Base-by-base conservation (phyloP, 2,329 filamentous ascomycete genomes). In the Gremmenia infestans region DNA sequence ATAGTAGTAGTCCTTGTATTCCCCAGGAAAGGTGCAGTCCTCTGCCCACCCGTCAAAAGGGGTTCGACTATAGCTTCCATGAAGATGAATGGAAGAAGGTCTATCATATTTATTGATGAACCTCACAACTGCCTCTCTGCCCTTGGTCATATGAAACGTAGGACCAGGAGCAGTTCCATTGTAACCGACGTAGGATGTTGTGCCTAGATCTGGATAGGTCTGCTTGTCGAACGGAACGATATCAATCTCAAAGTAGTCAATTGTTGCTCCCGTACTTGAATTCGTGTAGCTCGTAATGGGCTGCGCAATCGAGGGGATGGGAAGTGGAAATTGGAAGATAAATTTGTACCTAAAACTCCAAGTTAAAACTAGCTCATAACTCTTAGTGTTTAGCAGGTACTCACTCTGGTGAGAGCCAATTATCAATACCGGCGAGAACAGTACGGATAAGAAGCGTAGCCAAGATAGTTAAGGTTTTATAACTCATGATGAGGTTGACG, bases 1-100 rank as follows among this genome's bases (percentile, higher is more conserved):
- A 60, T 82, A 85, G 66, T 83, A 85, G 66, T 85, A 83, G 58
- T 84, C 82, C 66, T 85, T 83, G 68, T 77, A 82, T 62, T 83
- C 70, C 0, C 79, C 78, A 0, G 76, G 74, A 0, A 68, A 48
- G 1, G 78, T 77, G n/a, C 73, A 70, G 58, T 83, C 81, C 47
- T 75, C 74, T 1, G 80, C 80, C 78, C 79, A 82, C 0, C 79
- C 79, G 60, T 80, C 78, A 50, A 75, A 78, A 6, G 75, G 74
- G 7, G 75, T 71, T 35, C 74, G 70, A 36, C 76, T 76, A 40
- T 73, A 79, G 12, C 78, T 80, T 0, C 81, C 80, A 61, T 83
- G 81, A 17, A 83, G 71, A 68, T 83, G 81, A 14, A 81, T 74
- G 2, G 76, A 74, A 40, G 73, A 75, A 15, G 74, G 71, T 2